phyloP scores from a whole-genome alignment of 2,329 filamentous ascomycete genomes.

The Botrytis porri region DNA sequence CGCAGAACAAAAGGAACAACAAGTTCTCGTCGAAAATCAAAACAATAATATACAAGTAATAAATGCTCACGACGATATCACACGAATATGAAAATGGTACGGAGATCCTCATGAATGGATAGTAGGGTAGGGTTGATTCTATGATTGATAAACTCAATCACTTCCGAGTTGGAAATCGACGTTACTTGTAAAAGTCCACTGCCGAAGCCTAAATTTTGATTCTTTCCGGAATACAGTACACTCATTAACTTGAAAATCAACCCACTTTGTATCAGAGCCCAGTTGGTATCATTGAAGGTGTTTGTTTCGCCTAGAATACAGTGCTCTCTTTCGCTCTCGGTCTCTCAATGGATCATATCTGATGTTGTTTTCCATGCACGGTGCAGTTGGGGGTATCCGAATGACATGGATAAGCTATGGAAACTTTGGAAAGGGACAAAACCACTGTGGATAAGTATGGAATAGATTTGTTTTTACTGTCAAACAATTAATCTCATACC shows the following conservation, averaged over 20 bases:
- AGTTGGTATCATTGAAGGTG: not conserved
- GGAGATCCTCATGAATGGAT: not conserved
- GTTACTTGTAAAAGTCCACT: not conserved
- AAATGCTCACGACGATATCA: not conserved
- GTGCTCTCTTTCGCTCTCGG: conserved; percentile 5
- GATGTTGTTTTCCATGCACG: conserved; percentile 5
- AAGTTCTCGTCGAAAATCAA: conserved; percentile 15
- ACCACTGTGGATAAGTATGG: not conserved
- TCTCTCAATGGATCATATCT: not conserved
- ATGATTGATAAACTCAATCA: not conserved
- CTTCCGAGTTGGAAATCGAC: not conserved
- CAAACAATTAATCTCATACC: conserved; percentile 9
- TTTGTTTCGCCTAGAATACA: conserved; percentile 1
- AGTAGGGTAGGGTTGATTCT: not conserved
- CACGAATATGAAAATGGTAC: not conserved
- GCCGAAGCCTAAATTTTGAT: not conserved
- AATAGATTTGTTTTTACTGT: not conserved
- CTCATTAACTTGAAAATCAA: not conserved
- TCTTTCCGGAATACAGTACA: not conserved
- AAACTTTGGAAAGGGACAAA: not conserved
- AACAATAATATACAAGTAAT: not conserved
- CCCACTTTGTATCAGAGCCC: conserved; percentile 8
- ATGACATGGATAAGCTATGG: not conserved
- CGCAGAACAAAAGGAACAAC: conserved; percentile 10
- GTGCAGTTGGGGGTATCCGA: conserved; percentile 3